Conservation (phyloP, 1,284 basidiomycete species). For the Porodaedalea pini region DNA sequence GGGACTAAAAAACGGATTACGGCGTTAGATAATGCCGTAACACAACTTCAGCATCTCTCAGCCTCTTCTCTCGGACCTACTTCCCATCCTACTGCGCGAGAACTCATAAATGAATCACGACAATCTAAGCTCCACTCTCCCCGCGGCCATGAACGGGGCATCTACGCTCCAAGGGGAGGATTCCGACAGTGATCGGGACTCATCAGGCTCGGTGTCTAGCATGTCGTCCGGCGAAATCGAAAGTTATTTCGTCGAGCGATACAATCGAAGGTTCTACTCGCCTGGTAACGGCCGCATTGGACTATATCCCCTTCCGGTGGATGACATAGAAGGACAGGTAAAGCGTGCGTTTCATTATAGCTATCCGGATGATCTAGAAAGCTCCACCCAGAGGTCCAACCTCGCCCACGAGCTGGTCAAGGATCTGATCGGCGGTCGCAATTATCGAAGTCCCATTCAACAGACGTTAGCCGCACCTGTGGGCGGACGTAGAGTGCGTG, state of each 20-base stretch:
- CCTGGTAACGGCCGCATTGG: constrained; percentile 39
- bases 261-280: constrained; percentile 63
- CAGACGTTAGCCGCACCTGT: constrained; percentile 42
- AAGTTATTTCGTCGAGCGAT: constrained; percentile 50
- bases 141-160: not conserved
- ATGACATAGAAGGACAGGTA: constrained; percentile 60
- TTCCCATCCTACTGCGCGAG: not conserved
- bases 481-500: constrained; percentile 41
- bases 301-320: constrained; percentile 66
- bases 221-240: constrained; percentile 50
- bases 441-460: constrained; percentile 55
- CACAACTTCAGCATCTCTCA: not conserved
- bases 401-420: constrained; percentile 44
- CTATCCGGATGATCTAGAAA: not conserved
- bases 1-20: not conserved
- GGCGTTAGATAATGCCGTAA: not conserved
- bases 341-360: constrained; percentile 22
- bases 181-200: constrained; percentile 37
- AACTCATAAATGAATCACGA: constrained; percentile 1
- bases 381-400: constrained; percentile 6
- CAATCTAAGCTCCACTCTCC: not conserved
- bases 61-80: not conserved
- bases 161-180: constrained; percentile 25
- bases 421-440: constrained; percentile 42
- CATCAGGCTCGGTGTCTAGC: constrained; percentile 40